Percentiles rank a stretch among this genome's conserved stretches.
These are phyloP conservation scores for Pseudonitzschia pungens DNA, from an alignment of 108 stramenopile genomes.

Conservation along the genomic window DNA sequence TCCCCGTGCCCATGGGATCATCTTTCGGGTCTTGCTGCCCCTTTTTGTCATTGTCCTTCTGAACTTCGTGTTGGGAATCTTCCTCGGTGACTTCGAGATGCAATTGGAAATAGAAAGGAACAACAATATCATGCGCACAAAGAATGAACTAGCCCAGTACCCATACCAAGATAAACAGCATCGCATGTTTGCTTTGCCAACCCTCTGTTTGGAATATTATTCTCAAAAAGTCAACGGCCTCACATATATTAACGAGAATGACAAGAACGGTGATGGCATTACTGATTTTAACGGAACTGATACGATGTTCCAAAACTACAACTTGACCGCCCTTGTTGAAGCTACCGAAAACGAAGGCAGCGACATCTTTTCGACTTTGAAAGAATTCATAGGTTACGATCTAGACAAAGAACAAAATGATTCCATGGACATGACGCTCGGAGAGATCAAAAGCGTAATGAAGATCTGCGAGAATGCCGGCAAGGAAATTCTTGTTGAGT, in stretches of 20 bases:
- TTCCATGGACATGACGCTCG: neutral
- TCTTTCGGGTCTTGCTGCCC: constrained; percentile 31
- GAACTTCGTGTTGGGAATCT: constrained; percentile 25
- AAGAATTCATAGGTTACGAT: neutral
- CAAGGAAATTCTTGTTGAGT: neutral
- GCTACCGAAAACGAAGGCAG: too few species aligned
- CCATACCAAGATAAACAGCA: neutral
- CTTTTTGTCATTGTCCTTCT: constrained; percentile 30
- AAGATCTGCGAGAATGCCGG: neutral
- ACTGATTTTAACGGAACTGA: too few species aligned
- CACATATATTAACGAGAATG: too few species aligned
- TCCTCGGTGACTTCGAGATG: constrained; percentile 28
- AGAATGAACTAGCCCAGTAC: neutral
- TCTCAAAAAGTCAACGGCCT: neutral
- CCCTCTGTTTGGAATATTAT: constrained; percentile 12
- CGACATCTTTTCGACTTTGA: too few species aligned
- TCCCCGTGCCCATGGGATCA: constrained; percentile 30
- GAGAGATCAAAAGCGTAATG: neutral
- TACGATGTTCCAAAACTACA: too few species aligned
- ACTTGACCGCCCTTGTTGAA: constrained; percentile 5
- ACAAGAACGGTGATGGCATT: too few species aligned
- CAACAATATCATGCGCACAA: constrained; percentile 31
- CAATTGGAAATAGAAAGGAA: constrained; percentile 28
- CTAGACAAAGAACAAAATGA: neutral
- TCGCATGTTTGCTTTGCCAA: neutral